Evolutionary conservation across 768 basidiomycete genomes (phyloP).

Genomic region (Sarcodon sp.): DNA sequence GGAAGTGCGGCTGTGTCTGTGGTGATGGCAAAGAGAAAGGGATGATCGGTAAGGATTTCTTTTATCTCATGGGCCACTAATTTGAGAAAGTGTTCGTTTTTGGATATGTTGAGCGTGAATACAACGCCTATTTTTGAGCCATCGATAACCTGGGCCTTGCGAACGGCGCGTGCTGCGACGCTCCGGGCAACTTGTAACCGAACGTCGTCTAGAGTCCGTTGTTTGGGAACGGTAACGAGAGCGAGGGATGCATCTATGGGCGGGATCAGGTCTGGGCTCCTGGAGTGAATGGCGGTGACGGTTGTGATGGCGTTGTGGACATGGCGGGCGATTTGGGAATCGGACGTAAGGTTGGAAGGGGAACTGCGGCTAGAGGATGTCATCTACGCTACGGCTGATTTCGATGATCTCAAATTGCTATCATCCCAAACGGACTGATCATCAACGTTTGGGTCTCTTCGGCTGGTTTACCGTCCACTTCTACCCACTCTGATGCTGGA

Average conservation of each 20-base stretch:
- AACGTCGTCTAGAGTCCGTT: slow-evolving; percentile 47
- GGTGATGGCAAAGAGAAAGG: slow-evolving; percentile 41
- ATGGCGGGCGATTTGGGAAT: neutral
- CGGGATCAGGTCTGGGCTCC: neutral
- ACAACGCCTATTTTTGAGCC: slow-evolving; percentile 47
- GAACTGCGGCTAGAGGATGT: no score
- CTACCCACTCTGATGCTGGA: no score
- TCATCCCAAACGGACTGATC: no score
- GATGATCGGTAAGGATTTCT: slow-evolving; percentile 16
- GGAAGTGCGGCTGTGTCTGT: slow-evolving; percentile 22
- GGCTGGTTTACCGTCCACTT: no score
- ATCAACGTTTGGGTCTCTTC: no score
- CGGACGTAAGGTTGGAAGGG: neutral
- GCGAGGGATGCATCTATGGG: no score
- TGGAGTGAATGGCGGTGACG: neutral
- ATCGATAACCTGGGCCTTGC: slow-evolving; percentile 34
- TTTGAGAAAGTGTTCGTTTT: slow-evolving; percentile 44
- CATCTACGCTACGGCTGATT: no score
- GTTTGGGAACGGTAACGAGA: slow-evolving; percentile 2
- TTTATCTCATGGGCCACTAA: slow-evolving; percentile 37
- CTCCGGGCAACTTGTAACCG: slow-evolving; percentile 45
- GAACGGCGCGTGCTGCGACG: slow-evolving; percentile 41
- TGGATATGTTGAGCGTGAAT: slow-evolving; percentile 41
- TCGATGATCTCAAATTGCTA: no score
- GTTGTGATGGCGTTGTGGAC: neutral